Percentiles rank a stretch among this genome's conserved stretches.
phyloP scores from a whole-genome alignment of 495 filamentous ascomycete species.

The Daldinia concentrica region DNA sequence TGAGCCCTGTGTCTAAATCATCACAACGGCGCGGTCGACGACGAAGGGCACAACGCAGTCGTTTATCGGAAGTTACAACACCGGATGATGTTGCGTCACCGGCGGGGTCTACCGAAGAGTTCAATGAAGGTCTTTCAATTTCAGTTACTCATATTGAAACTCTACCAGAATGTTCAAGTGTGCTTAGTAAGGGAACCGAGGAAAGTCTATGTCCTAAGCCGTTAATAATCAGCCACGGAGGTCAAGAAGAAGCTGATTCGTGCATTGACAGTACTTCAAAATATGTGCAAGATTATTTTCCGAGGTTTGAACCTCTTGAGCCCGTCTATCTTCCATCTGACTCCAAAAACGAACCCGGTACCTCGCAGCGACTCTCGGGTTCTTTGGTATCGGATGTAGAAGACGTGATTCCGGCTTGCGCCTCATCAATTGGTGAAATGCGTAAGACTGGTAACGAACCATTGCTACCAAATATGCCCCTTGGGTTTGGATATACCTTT shows the following conservation, averaged over 20 bases:
- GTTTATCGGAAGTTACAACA: slow-evolving; percentile 45
- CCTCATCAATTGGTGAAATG: slow-evolving; percentile 23
- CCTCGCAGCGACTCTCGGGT: not conserved
- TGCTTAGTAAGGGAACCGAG: not conserved
- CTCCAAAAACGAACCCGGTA: not conserved
- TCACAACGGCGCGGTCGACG: slow-evolving; percentile 30
- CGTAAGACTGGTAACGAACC: not conserved
- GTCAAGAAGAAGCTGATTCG: not conserved
- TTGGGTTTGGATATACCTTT: not conserved
- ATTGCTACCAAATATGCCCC: not conserved
- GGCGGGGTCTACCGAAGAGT: slow-evolving; percentile 22
- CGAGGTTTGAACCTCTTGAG: not conserved
- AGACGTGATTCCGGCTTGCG: slow-evolving; percentile 4
- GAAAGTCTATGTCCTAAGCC: slow-evolving; percentile 23
- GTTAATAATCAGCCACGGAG: slow-evolving; percentile 8
- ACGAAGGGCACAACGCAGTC: slow-evolving; percentile 36
- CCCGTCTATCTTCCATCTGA: not conserved
- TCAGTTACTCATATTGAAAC: slow-evolving; percentile 27
- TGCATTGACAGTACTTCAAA: not conserved
- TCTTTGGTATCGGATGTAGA: not conserved
- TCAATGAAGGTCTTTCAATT: not conserved
- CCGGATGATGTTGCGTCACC: slow-evolving; percentile 32
- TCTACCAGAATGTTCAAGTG: slow-evolving; percentile 27
- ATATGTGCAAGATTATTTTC: not conserved
- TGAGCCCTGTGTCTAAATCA: slow-evolving; percentile 21